Base-by-base conservation (phyloP, 2,329 filamentous ascomycete genomes). In the Aureobasidium sp. region DNA sequence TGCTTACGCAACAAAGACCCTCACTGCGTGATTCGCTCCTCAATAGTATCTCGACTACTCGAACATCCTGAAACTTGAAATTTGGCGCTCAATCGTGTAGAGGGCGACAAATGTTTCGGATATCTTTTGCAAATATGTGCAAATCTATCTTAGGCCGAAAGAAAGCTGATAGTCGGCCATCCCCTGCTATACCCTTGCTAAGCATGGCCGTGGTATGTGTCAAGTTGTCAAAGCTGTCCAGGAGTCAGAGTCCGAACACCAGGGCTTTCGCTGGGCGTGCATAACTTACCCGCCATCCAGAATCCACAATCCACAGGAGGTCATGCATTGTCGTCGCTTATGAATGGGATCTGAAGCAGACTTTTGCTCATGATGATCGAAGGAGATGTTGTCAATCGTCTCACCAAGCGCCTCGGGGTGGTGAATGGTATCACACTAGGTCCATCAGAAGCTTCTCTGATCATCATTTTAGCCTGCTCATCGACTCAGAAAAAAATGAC, bases 231-330 rank as follows among this genome's bases (percentile, higher is more conserved):
- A 25, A 39, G 39, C n/a, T 15, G 42, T 58, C 32, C 32, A 58
- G 42, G 54, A 58, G 54, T 45, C 25, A 21, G 48, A 39, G 32
- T 47, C 42, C 30, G 32, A 34, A 47, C 42, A 48, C 41, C 42
- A 39, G 39, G 42, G 32, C 45, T 59, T 50, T 39, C 37, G 57
- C 45, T 50, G 36, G 45, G 57, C 44, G 44, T 59, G 57, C 57
- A 59, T 59, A 59, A 59, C 44, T 49, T 50, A 36, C 45, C 55
- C 44, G 57, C 57, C 57, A 59, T 42, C 34, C 27, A 50, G 34
- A 21, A 42, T 50, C 45, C 34, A 42, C 16, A 27, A 32, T 34
- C 36, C 36, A 21, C 41, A 50, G 44, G 44, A 50, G 42, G 25
- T 29, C 45, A 32, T 50, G 45, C 57, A 59, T 50, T 41, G 36